phyloP scores from a whole-genome alignment of 192 early-diverging fungal genomes.

The Phycomyces blakesleeanus region DNA sequence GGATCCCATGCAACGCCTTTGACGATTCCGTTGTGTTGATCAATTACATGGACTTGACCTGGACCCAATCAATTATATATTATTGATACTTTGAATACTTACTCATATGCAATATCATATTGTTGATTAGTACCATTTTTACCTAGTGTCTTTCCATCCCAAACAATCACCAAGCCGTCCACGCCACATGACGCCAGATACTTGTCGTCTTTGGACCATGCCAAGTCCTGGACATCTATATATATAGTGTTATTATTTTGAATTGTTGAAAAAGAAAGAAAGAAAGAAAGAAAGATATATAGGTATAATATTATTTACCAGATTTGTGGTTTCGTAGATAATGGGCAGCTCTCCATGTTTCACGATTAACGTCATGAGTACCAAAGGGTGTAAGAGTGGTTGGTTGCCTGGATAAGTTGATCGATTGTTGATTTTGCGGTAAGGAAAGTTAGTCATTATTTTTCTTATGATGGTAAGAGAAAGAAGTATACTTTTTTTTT shows the following conservation, averaged over 20 bases:
- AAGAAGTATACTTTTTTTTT: not conserved
- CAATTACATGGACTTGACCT: conserved; percentile 59
- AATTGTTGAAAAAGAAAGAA: too few relatives aligned
- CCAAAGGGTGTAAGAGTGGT: not conserved
- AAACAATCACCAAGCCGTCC: conserved; percentile 79
- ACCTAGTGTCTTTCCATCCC: conserved; percentile 84
- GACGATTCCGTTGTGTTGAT: conserved; percentile 82
- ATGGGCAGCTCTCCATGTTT: conserved; percentile 12
- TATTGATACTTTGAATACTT: too few relatives aligned
- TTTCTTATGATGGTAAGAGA: not conserved
- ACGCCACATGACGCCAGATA: conserved; percentile 90
- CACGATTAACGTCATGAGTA: conserved; percentile 8
- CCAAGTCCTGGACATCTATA: conserved; percentile 84
- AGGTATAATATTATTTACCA: conserved; percentile 19
- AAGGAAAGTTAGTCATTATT: not conserved
- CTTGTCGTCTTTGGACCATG: conserved; percentile 85
- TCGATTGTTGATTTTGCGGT: too few relatives aligned
- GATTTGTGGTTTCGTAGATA: conserved; percentile 11
- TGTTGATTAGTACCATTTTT: conserved; percentile 1
- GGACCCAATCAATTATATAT: conserved; percentile 5
- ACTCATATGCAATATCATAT: not conserved
- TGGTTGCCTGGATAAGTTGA: not conserved
- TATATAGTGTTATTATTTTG: conserved; percentile 40
- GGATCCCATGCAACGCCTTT: conserved; percentile 98
- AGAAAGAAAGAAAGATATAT: too few relatives aligned